Evolutionary conservation across 2,329 filamentous ascomycete genomes (phyloP).

Genomic region (Helminthosporium solani): DNA sequence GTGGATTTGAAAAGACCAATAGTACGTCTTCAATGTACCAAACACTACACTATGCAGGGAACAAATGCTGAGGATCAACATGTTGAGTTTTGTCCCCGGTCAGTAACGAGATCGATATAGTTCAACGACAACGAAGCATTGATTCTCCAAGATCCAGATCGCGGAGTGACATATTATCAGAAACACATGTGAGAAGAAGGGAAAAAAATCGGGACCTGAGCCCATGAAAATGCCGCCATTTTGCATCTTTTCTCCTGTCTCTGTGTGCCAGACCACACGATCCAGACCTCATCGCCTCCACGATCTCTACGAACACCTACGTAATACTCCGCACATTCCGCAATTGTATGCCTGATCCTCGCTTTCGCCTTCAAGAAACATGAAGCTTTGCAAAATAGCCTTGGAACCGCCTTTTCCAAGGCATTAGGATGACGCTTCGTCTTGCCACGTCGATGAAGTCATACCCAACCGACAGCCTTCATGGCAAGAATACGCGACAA

Average conservation of each 20-base stretch:
- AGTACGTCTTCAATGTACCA: too few species aligned
- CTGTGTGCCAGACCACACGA: too few species aligned
- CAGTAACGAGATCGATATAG: too few species aligned
- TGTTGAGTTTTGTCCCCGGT: too few species aligned
- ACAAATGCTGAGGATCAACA: too few species aligned
- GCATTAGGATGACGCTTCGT: slow-evolving; percentile 5
- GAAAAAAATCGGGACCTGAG: not conserved
- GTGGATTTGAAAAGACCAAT: too few species aligned
- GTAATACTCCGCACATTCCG: slow-evolving; percentile 1
- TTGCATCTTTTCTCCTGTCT: too few species aligned
- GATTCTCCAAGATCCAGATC: too few species aligned
- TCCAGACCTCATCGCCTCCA: not conserved
- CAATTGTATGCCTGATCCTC: not conserved
- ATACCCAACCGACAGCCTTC: not conserved
- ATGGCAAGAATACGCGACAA: slow-evolving; percentile 3
- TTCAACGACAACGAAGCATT: too few species aligned
- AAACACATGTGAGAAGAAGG: too few species aligned
- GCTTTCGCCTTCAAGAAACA: not conserved
- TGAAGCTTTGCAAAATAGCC: slow-evolving; percentile 8
- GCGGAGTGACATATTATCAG: too few species aligned
- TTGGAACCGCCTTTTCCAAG: slow-evolving; percentile 8
- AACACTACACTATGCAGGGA: too few species aligned
- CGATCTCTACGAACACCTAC: not conserved
- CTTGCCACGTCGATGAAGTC: not conserved
- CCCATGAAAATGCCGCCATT: not conserved